A percentile compares a stretch with the other conserved stretches of the same genome.
phyloP scores from a whole-genome alignment of 1,139 yeast genomes.

The Komagataea norvegica region DNA sequence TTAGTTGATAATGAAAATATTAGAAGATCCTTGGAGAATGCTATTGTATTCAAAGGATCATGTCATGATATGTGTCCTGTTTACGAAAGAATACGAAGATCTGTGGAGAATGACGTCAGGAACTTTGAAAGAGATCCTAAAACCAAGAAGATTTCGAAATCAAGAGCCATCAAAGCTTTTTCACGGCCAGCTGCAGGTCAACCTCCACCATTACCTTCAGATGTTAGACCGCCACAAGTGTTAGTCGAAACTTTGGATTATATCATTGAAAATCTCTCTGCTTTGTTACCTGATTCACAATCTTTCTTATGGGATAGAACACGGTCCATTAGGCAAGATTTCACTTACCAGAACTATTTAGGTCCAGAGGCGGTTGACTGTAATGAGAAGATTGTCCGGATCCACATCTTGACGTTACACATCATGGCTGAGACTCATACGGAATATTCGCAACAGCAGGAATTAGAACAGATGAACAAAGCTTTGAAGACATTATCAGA shows the following conservation, averaged over 20 bases:
- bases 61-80: slow-evolving; percentile 94
- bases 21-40: slow-evolving; percentile 78
- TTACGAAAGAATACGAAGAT: slow-evolving; percentile 85
- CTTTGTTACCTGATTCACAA: slow-evolving; percentile 75
- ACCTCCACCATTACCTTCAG: slow-evolving; percentile 96
- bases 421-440: slow-evolving; percentile 74
- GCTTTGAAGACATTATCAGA: slow-evolving; percentile 86
- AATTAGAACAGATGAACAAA: slow-evolving; percentile 88
- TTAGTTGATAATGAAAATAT: slow-evolving; percentile 86
- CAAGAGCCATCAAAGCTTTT: slow-evolving; percentile 82
- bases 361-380: slow-evolving; percentile 95
- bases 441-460: slow-evolving; percentile 92
- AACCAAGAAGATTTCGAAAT: slow-evolving; percentile 58
- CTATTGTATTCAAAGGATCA: slow-evolving; percentile 81
- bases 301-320: slow-evolving; percentile 98
- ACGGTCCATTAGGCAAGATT: slow-evolving; percentile 95
- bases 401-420: slow-evolving; percentile 79
- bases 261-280: slow-evolving; percentile 58
- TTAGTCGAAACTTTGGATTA: slow-evolving; percentile 63
- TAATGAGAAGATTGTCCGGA: slow-evolving; percentile 85
- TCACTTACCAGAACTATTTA: slow-evolving; percentile 88
- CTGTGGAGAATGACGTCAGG: slow-evolving; percentile 83
- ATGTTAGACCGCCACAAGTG: slow-evolving; percentile 88
- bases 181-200: slow-evolving; percentile 98
- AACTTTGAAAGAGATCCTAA: slow-evolving; percentile 65